Conservation (phyloP, 2,329 filamentous ascomycete genomes). For the Fusarium tupiense region DNA sequence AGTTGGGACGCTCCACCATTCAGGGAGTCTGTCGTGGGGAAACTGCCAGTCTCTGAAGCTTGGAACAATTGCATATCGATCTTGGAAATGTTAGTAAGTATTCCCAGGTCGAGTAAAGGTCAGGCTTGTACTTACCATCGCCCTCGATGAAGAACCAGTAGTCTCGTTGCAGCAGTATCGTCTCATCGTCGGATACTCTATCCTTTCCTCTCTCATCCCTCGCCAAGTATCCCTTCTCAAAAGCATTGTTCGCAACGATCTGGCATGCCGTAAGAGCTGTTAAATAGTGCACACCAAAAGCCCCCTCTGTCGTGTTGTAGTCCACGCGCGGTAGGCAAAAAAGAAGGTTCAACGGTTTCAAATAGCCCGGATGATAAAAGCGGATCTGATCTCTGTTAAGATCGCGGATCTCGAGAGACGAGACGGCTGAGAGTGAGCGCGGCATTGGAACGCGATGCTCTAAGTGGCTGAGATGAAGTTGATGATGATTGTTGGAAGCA, state of each 20-base stretch:
- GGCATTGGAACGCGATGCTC: constrained; percentile 24
- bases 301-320: background rate
- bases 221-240: constrained; percentile 7
- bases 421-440: constrained; percentile 30
- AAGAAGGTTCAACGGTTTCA: constrained; percentile 28
- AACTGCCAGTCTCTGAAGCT: constrained; percentile 36
- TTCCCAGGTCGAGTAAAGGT: accelerated
- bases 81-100: background rate
- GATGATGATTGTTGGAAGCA: background rate
- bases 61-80: constrained; percentile 30
- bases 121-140: constrained; percentile 1
- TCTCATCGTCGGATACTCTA: background rate
- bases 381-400: constrained; percentile 33
- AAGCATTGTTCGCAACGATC: constrained; percentile 33
- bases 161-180: constrained; percentile 19
- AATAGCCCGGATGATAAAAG: constrained; percentile 34
- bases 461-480: constrained; percentile 16
- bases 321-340: constrained; percentile 34
- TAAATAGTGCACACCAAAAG: constrained; percentile 20
- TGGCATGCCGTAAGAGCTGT: constrained; percentile 30
- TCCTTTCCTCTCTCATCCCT: constrained; percentile 21
- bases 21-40: constrained; percentile 25
- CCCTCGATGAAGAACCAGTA: constrained; percentile 35
- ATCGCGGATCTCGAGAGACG: constrained; percentile 28
- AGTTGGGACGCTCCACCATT: constrained; percentile 21